Conservation (phyloP, 1,284 basidiomycete species). For the Gymnopus androsaceus region DNA sequence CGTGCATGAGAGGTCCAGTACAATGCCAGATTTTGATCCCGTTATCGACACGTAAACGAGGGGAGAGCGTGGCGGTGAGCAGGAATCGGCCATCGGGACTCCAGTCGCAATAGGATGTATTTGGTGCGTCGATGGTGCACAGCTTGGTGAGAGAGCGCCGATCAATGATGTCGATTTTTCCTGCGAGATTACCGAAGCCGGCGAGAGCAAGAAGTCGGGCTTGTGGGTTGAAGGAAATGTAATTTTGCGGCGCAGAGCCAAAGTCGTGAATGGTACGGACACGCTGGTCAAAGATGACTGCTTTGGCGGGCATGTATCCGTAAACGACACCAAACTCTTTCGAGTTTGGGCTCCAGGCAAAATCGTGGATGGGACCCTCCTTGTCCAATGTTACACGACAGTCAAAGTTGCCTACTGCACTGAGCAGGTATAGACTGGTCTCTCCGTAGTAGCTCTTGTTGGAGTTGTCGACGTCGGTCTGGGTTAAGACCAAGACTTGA, state of each 20-base stretch:
- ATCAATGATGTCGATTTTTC: constrained; percentile 92
- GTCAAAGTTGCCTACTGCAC: constrained; percentile 94
- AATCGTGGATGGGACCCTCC: constrained; percentile 97
- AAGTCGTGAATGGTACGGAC: constrained; percentile 91
- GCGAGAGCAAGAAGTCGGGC: constrained; percentile 86
- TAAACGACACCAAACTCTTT: constrained; percentile 97
- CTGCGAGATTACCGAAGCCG: constrained; percentile 95
- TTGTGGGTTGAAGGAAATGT: constrained; percentile 94
- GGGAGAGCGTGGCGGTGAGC: constrained; percentile 91
- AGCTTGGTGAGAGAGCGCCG: constrained; percentile 84
- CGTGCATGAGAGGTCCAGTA: constrained; percentile 81
- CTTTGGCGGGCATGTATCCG: constrained; percentile 97
- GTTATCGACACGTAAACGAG: constrained; percentile 94
- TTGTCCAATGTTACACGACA: constrained; percentile 92
- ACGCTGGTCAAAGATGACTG: constrained; percentile 88
- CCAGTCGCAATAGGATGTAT: constrained; percentile 95
- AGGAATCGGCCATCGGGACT: constrained; percentile 92
- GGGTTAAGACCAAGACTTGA: constrained; percentile 86
- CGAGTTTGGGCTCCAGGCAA: constrained; percentile 95
- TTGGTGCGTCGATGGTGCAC: constrained; percentile 87
- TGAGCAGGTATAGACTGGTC: constrained; percentile 92
- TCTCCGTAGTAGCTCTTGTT: constrained; percentile 99
- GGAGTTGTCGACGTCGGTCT: constrained; percentile 95
- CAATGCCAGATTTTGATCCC: constrained; percentile 97
- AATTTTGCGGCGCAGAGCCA: constrained; percentile 87